Conservation (phyloP, 2,329 filamentous ascomycete species). For the Claviceps sp. region DNA sequence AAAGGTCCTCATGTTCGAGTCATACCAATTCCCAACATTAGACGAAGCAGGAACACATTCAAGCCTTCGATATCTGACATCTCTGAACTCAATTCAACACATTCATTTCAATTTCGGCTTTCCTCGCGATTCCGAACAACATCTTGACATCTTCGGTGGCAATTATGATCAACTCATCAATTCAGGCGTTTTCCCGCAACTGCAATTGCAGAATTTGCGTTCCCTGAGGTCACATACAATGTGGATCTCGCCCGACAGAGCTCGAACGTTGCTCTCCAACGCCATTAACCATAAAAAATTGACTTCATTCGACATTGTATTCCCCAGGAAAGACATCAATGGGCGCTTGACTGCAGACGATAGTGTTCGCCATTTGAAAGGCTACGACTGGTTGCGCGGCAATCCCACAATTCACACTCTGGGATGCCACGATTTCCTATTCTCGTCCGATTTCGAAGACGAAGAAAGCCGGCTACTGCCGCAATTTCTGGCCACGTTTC, state of each 20-base stretch:
- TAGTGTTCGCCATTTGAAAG: too few relatives aligned
- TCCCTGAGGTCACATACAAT: conserved; percentile 16
- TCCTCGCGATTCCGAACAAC: too few relatives aligned
- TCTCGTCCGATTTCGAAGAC: too few relatives aligned
- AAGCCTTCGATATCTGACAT: conserved; percentile 13
- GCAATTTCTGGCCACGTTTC: too few relatives aligned
- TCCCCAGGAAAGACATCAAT: conserved; percentile 11
- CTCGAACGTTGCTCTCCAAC: conserved; percentile 13
- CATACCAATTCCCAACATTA: too few relatives aligned
- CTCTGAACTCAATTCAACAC: conserved; percentile 15
- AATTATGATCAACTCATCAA: neutral
- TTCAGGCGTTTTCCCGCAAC: conserved; percentile 1
- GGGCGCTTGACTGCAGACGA: too few relatives aligned
- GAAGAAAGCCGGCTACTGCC: too few relatives aligned
- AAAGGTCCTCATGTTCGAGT: conserved; percentile 11
- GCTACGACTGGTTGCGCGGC: too few relatives aligned
- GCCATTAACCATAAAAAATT: conserved; percentile 17
- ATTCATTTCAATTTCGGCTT: conserved; percentile 15
- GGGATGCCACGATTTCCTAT: too few relatives aligned
- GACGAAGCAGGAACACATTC: neutral
- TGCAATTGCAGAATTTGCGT: conserved; percentile 15
- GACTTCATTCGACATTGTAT: conserved; percentile 22
- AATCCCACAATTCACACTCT: too few relatives aligned
- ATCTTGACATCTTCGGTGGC: conserved; percentile 10
- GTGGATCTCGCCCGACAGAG: conserved; percentile 12